phyloP scores from a whole-genome alignment of 2,329 filamentous ascomycete species.

The Xylogone sp. region DNA sequence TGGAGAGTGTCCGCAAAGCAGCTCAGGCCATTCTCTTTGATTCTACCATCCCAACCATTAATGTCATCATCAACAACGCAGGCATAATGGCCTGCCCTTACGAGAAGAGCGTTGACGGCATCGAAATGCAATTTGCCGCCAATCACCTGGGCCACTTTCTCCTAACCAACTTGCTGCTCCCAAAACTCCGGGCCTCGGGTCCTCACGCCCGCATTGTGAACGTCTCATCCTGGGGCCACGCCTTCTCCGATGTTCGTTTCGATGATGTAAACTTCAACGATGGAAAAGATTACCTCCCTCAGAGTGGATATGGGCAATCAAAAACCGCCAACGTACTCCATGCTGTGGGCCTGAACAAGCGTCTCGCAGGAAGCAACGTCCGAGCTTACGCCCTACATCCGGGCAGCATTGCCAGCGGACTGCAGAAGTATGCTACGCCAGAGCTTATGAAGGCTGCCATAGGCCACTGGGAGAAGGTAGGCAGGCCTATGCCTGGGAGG shows the following conservation, averaged over 20 bases:
- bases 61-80: conserved; percentile 39
- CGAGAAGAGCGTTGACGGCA: conserved; percentile 29
- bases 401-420: conserved; percentile 1
- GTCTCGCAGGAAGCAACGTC: background rate
- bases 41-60: conserved; percentile 28
- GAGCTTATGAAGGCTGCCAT: conserved; percentile 3
- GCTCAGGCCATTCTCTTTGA: conserved; percentile 33
- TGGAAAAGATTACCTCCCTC: conserved; percentile 18
- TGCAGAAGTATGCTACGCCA: conserved; percentile 5
- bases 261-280: conserved; percentile 30
- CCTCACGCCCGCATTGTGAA: conserved; percentile 28
- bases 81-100: conserved; percentile 32
- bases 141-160: conserved; percentile 22
- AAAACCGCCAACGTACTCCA: conserved; percentile 36
- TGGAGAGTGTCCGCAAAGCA: conserved; percentile 33
- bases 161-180: conserved; percentile 17
- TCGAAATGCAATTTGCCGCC: conserved; percentile 22
- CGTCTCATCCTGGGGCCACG: conserved; percentile 33
- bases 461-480: background rate
- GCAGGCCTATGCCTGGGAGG: background rate
- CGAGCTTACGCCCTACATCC: conserved; percentile 1
- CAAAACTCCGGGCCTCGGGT: conserved; percentile 10
- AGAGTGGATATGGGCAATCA: conserved; percentile 35
- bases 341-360: background rate
- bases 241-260: conserved; percentile 28